A percentile compares a stretch with the other conserved stretches of the same genome.
These are phyloP conservation scores for Trapa incisa DNA, from an alignment of 345 rosid genomes.

Conservation along the genomic window DNA sequence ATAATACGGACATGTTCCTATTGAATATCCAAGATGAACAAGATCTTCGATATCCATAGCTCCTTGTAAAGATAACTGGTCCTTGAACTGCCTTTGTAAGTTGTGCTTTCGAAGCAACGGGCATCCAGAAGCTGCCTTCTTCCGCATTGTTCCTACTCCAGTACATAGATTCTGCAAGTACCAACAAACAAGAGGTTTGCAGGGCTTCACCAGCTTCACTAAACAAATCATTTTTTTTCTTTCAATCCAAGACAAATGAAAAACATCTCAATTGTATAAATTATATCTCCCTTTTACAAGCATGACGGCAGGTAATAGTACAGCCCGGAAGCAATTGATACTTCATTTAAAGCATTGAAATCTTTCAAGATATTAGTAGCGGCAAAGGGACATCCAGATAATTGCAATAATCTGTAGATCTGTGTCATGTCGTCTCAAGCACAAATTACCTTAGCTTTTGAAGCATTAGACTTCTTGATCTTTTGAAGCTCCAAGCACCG, in stretches of 20 bases:
- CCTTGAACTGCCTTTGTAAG: slow-evolving; percentile 47
- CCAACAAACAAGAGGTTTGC: neutral
- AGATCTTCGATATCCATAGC: slow-evolving; percentile 91
- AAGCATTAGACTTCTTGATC: slow-evolving; percentile 36
- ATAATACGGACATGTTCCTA: slow-evolving; percentile 84
- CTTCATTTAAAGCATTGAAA: neutral
- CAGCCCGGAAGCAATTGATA: neutral
- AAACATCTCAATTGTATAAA: neutral
- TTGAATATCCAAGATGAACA: slow-evolving; percentile 50
- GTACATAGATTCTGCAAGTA: slow-evolving; percentile 42
- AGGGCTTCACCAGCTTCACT: neutral
- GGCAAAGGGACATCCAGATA: neutral
- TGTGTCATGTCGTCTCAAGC: neutral
- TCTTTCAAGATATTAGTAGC: neutral
- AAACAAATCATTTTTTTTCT: neutral
- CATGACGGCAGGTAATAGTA: neutral
- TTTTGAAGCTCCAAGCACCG: slow-evolving; percentile 81
- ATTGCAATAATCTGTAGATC: neutral
- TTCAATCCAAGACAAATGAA: neutral
- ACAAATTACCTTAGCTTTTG: slow-evolving; percentile 56
- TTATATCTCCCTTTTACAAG: neutral
- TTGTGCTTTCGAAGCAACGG: slow-evolving; percentile 70
- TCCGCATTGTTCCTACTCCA: slow-evolving; percentile 32
- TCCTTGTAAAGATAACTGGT: slow-evolving; percentile 37
- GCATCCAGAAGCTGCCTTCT: slow-evolving; percentile 60